Base-by-base conservation (phyloP, 768 basidiomycete species). In the Pseudohyphozyma bogoriensis region DNA sequence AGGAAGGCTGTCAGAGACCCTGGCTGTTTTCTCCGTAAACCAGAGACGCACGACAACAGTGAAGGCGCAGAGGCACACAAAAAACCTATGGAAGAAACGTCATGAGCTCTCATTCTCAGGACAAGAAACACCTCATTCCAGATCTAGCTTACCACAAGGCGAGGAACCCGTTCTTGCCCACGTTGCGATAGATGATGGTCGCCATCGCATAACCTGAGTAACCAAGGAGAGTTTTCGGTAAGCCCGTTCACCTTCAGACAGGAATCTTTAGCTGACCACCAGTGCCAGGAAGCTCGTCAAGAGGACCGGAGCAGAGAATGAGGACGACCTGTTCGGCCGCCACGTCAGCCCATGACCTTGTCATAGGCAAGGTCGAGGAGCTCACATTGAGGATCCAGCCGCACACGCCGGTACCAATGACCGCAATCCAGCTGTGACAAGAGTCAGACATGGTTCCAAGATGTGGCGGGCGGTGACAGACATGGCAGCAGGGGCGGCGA, bases 1-100 rank as follows among this genome's bases (percentile, higher is more conserved):
- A 87, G 87, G 77, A 88, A 90, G 0, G 89, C 89, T 20, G 88
- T 87, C 59, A n/a, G n/a, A n/a, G n/a, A n/a, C n/a, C n/a, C n/a
- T n/a, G n/a, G n/a, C n/a, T n/a, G n/a, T n/a, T n/a, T n/a, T n/a
- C 18, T 8, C 9, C 9, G 40, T 6, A 15, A 42, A 18, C 10
- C 18, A 8, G 16, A n/a, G 18, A 18, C 40, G 7, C 40, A 42
- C 40, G n/a, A 60, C 52, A 51, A 54, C 57, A 42, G 31, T 18
- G 29, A 56, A 89, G 0, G 89, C 88, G 20, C 87, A 87, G 59
- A 86, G 71, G 77, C 87, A 89, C 28, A 87, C 85, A 60, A 83
- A 82, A 24, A 77, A 7, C 46, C 40, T 40, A n/a, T 44, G n/a
- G 60, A 24, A 29, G 20, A 46, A n/a, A 18, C 35, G 13, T 10